Evolutionary conservation across 306 rosid species (phyloP), one percentile per base, ranked within the genome.

Genomic region (Prosopis cineraria): DNA sequence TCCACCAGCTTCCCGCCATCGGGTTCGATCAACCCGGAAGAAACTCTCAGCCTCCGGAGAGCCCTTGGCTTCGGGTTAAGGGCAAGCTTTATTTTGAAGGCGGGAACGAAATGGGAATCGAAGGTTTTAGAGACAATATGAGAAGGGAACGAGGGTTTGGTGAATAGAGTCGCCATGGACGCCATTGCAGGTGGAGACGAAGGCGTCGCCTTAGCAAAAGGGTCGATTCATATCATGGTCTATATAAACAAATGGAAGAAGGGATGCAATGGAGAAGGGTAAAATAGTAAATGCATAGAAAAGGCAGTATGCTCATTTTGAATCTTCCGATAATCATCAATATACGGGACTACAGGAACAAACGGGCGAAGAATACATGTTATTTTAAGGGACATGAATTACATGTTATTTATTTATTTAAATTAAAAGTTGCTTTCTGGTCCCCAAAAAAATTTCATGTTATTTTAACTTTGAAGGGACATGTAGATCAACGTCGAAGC

Each of bases 1-100:
- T 93, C 93, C 71, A 86, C 94, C 22, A 96, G 88, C 79, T 83
- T 93, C 73, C 99, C 98, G 12, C 99, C 94, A 48, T 93, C 98
- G 7, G 99, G 99, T 68, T 96, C 97, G 70, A 96, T 96, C 86
- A 96, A 78, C 10, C 84, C 91, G 76, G 47, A 31, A 1, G 99
- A 96, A 78, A 96, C 79, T 5, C 90, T 89, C 70, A 81, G 83
- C 34, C 76, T 85, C 52, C 22, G 86, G 50, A 73, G 65, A 78
- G 70, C 13, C 73, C 27, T 75, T 45, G 53, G 7, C 63, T 58
- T 70, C 45, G 80, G 7, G 13, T 39, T 66, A 2, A 45, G 25
- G 17, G 74, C 33, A 20, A 85, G 6, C 17, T 81, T 81, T 59
- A 90, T 76, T 25, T 63, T 90, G 53, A 19, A 12, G 6, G 82